Evolutionary conservation across 2,329 filamentous ascomycete genomes (phyloP), one percentile per base, ranked within the genome.

Genomic region (Colletotrichum eremochloae): DNA sequence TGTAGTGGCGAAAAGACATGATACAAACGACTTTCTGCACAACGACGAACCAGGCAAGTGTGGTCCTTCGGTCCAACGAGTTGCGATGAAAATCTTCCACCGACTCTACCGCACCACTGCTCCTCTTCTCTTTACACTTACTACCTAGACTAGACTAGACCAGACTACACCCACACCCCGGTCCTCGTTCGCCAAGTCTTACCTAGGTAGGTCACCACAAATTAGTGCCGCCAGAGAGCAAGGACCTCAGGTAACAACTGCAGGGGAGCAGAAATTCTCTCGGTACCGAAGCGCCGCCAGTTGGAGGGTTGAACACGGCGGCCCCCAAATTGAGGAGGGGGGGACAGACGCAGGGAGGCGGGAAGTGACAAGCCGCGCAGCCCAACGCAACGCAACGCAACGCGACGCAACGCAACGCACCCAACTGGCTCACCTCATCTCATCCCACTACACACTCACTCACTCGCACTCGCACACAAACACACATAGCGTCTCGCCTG

Each of bases 241-340:
- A 64, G 62, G 50, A 20, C 38, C 50, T 56, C 50, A 33, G 62
- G 62, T 24, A 50, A 64, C 62, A 56, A 55, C 15, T 64, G 50
- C 62, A 56, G 38, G 48, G 50, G 62, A 33, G 38, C 61, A 52
- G 46, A 12, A 31, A 40, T 18, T 33, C 12, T 40, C 11, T 63
- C 11, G 33, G 61, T 31, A 53, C 46, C 52, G 61, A 63, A 42
- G 48, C 61, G 36, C 46, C 33, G n/a, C 33, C 48, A n/a, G 46
- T 31, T 63, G 36, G 62, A 55, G 50, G 50, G 62, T 42, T 48
- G 31, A 14, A 12, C 50, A 29, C 50, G 18, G 57, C 64, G 57
- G 58, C 63, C 57, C 63, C 63, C 63, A 52, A 67, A 50, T 67
- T 67, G 56, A 63, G 57, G 56, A 53, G 36, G 55, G 44, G 36